These are phyloP conservation scores for Myrica gale DNA, from an alignment of 306 rosid genomes.

Conservation along the genomic window DNA sequence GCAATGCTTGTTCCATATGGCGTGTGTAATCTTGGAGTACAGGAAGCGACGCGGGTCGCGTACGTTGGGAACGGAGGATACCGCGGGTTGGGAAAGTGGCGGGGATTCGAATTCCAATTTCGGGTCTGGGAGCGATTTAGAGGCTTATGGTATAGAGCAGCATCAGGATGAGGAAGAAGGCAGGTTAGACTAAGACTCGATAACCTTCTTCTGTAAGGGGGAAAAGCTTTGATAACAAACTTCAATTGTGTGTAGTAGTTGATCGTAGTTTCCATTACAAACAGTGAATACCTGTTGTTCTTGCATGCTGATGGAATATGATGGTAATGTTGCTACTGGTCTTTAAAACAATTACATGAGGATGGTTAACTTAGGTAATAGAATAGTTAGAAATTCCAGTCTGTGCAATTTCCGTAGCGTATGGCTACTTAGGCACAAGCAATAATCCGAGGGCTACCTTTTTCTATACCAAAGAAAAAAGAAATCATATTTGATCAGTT, in stretches of 20 bases:
- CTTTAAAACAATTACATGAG: neutral
- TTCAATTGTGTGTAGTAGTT: neutral
- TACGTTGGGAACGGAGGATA: constrained; percentile 18
- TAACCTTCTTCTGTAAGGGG: neutral
- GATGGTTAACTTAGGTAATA: neutral
- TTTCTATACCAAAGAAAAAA: neutral
- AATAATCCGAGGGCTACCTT: neutral
- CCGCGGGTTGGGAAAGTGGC: constrained; percentile 34
- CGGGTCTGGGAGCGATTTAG: constrained; percentile 52
- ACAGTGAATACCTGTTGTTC: neutral
- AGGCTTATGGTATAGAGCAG: constrained; percentile 35
- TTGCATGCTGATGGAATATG: neutral
- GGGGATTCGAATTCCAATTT: constrained; percentile 31
- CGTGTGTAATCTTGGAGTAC: constrained; percentile 52
- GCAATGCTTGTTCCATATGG: constrained; percentile 55
- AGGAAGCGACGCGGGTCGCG: constrained; percentile 33
- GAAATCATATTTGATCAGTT: neutral
- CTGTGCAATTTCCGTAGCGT: neutral
- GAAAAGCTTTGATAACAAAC: neutral
- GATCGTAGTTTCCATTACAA: neutral
- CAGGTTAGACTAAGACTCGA: constrained; percentile 38
- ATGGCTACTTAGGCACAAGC: neutral
- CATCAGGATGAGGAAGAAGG: constrained; percentile 34
- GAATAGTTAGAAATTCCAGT: neutral
- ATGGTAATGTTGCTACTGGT: neutral